Base-by-base conservation (phyloP, 164 flowering plant species). In the Amborella trichopoda region DNA sequence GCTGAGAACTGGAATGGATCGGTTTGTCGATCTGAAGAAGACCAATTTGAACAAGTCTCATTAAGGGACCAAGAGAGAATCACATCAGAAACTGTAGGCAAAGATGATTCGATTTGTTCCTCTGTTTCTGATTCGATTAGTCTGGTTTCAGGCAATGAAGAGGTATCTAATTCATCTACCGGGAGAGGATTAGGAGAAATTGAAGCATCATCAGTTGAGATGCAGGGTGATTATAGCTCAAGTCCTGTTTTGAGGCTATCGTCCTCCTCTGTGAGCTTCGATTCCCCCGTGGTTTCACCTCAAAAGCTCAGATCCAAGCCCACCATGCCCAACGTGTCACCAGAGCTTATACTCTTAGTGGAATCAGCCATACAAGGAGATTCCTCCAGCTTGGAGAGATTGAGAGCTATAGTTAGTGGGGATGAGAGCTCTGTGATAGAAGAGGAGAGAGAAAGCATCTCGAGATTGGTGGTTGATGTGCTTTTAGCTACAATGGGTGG, bases 311-410 rank as follows among this genome's bases (percentile, higher is more conserved):
- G 59, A 67, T 63, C 75, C 11, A 93, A 72, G 69, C 70, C 83
- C 54, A 58, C 43, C 3, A 70, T 76, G 76, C 91, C 94, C 19
- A 82, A 79, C 72, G 91, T 80, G 46, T 88, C 99, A 17, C 96
- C 99, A 2, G 99, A 93, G 71, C 75, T 93, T 4, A 66, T 93
- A 68, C 99, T 87, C 66, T 69, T 88, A 51, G 90, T 93, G 44
- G 96, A 93, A 72, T 82, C 99, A 59, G 99, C 96, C 23, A 93
- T 93, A n/a, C 82, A 80, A 91, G 99, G 99, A 28, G 84, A 85
- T 60, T 70, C 83, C 36, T 91, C 81, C 62, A 71, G 95, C 64
- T 66, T 93, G 57, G 81, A 84, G 19, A 84, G 77, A 40, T 65
- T 93, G 55, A 88, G 77, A 63, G 73, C 68, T 68, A 65, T 82